phyloP scores from a whole-genome alignment of 139 green algal species.

The Tetradesmus obliquus region DNA sequence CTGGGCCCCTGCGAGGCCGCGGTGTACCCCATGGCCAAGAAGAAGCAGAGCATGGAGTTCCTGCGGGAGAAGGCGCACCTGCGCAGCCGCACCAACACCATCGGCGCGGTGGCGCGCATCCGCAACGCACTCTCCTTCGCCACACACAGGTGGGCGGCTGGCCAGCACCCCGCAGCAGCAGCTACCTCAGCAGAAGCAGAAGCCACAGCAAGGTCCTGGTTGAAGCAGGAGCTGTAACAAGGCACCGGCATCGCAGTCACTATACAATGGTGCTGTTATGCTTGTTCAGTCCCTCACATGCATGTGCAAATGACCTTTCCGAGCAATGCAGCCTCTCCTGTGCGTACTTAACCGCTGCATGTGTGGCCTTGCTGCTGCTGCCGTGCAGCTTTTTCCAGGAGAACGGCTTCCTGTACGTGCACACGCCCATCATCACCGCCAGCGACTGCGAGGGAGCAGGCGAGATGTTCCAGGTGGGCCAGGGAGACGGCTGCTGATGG shows the following conservation, averaged over 20 bases:
- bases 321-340: too few relatives aligned
- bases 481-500: not conserved
- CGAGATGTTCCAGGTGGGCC: constrained; percentile 98
- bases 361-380: not conserved
- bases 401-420: constrained; percentile 97
- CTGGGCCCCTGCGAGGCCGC: constrained; percentile 86
- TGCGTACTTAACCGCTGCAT: not conserved
- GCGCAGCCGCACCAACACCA: constrained; percentile 96
- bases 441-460: constrained; percentile 97
- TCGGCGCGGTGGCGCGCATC: constrained; percentile 94
- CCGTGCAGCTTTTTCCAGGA: constrained; percentile 88
- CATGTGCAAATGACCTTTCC: too few relatives aligned
- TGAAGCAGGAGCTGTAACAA: too few relatives aligned
- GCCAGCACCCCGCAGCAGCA: not conserved
- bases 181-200: not conserved
- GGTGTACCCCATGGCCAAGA: constrained; percentile 97
- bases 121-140: constrained; percentile 96
- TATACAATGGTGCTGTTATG: too few relatives aligned
- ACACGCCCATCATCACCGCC: constrained; percentile 97
- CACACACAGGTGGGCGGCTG: constrained; percentile 81
- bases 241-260: too few relatives aligned
- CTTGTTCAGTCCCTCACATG: too few relatives aligned
- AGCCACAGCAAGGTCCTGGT: too few relatives aligned
- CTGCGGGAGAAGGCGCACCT: constrained; percentile 95
- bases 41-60: constrained; percentile 95